Conservation (phyloP, 164 flowering plant genomes). For the Paratinospora sagittata region DNA sequence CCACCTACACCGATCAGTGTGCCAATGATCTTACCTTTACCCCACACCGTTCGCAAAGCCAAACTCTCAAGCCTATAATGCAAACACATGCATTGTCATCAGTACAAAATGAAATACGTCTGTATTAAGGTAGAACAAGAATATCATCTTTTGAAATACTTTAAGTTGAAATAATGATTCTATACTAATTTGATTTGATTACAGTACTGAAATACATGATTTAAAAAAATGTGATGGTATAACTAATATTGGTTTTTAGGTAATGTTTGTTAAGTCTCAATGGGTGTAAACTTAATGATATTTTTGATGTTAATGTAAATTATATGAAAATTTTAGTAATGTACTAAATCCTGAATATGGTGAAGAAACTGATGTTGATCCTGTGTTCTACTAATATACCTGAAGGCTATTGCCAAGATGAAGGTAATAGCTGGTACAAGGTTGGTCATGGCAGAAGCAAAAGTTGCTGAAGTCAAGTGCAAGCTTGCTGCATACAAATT, state of each 20-base stretch:
- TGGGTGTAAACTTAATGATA: too few relatives aligned
- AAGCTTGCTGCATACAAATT: constrained; percentile 40
- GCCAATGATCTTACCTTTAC: constrained; percentile 53
- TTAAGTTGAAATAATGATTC: too few relatives aligned
- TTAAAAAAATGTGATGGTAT: neutral
- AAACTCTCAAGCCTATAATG: constrained; percentile 38
- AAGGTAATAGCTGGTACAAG: constrained; percentile 61
- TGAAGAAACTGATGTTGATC: neutral
- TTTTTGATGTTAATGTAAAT: too few relatives aligned
- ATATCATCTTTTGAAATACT: too few relatives aligned
- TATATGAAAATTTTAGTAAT: too few relatives aligned
- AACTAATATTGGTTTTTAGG: too few relatives aligned
- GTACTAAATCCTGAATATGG: too few relatives aligned
- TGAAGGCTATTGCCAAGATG: constrained; percentile 36
- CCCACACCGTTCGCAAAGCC: constrained; percentile 22
- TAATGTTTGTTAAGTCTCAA: too few relatives aligned
- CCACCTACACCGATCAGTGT: constrained; percentile 54
- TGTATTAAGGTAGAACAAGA: neutral
- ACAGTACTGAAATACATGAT: too few relatives aligned
- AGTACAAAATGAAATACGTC: neutral
- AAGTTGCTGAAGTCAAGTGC: constrained; percentile 49
- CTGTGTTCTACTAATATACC: constrained; percentile 23
- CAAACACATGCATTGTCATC: neutral
- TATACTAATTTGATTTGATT: neutral
- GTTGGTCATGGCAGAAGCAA: constrained; percentile 51